Conservation (phyloP, 352 stramenopile species). For the Phytopythium mirpurense region DNA sequence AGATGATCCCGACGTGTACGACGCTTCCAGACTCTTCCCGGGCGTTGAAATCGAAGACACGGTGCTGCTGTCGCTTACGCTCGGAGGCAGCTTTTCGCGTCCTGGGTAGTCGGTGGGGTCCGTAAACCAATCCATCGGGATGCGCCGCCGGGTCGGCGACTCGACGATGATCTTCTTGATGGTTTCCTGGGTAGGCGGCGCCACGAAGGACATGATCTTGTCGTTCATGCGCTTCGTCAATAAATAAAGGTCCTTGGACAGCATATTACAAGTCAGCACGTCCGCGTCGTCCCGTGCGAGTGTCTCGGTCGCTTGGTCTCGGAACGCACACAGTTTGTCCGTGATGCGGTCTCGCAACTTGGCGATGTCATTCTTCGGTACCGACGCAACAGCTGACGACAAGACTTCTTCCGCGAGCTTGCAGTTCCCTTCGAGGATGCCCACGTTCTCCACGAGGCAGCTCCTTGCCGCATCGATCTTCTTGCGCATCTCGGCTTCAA, state of each 20-base stretch:
- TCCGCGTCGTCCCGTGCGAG: slow-evolving; percentile 31
- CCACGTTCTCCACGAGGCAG: slow-evolving; percentile 60
- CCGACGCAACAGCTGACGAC: slow-evolving; percentile 40
- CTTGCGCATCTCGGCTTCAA: slow-evolving; percentile 30
- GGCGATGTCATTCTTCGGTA: slow-evolving; percentile 56
- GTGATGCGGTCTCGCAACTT: slow-evolving; percentile 36
- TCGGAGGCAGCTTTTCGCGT: slow-evolving; percentile 10
- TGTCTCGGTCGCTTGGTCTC: slow-evolving; percentile 14
- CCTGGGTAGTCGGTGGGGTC: slow-evolving; percentile 17
- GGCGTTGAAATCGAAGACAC: slow-evolving; percentile 34
- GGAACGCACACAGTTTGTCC: slow-evolving; percentile 36
- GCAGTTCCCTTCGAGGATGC: slow-evolving; percentile 70
- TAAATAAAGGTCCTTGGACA: slow-evolving; percentile 56
- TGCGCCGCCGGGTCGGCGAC: slow-evolving; percentile 57
- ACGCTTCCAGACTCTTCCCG: slow-evolving; percentile 24
- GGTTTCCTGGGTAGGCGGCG: slow-evolving; percentile 57
- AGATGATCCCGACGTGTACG: slow-evolving; percentile 39
- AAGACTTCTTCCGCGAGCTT: slow-evolving; percentile 51
- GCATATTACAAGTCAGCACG: slow-evolving; percentile 63
- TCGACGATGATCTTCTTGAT: slow-evolving; percentile 73
- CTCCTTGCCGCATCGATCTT: slow-evolving; percentile 32
- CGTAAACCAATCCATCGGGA: slow-evolving; percentile 77
- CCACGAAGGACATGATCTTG: slow-evolving; percentile 49
- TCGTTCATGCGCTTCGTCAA: slow-evolving; percentile 52
- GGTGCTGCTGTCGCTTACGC: slow-evolving; percentile 28